Percentiles rank a stretch among this genome's conserved stretches.
phyloP scores from a whole-genome alignment of 1,284 basidiomycete species.

The Sparassis latifolia region DNA sequence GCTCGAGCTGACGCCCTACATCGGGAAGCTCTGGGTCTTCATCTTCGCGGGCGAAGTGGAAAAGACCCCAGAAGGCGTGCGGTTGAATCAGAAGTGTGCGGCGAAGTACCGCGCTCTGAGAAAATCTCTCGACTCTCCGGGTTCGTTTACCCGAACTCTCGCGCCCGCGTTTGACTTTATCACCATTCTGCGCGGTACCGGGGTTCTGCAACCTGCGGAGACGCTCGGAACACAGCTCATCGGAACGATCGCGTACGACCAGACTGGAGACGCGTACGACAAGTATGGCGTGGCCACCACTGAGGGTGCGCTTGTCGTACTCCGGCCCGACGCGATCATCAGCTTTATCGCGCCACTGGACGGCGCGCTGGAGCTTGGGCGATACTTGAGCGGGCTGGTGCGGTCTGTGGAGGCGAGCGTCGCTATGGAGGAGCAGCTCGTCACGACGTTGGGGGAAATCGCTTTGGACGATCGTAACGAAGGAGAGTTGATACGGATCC shows the following conservation, averaged over 20 bases:
- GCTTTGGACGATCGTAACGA: too few species aligned
- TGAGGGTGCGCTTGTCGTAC: slow-evolving; percentile 34
- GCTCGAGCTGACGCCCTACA: slow-evolving; percentile 10
- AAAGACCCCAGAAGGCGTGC: neutral
- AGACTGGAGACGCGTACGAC: slow-evolving; percentile 25
- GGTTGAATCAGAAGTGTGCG: slow-evolving; percentile 5
- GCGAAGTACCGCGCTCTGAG: slow-evolving; percentile 7
- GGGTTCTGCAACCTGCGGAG: slow-evolving; percentile 6
- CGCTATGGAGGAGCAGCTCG: too few species aligned
- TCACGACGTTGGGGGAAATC: too few species aligned
- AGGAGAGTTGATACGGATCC: too few species aligned
- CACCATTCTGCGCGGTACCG: slow-evolving; percentile 8
- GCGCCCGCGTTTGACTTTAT: slow-evolving; percentile 13
- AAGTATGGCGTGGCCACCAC: slow-evolving; percentile 30
- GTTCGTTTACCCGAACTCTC: slow-evolving; percentile 1
- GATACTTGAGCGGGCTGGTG: slow-evolving; percentile 15
- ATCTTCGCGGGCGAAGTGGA: slow-evolving; percentile 15
- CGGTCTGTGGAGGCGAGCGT: neutral
- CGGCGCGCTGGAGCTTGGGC: slow-evolving; percentile 5
- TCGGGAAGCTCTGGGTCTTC: slow-evolving; percentile 15
- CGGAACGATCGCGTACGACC: slow-evolving; percentile 17
- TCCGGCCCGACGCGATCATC: slow-evolving; percentile 40
- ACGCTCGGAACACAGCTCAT: slow-evolving; percentile 4
- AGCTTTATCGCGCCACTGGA: slow-evolving; percentile 19
- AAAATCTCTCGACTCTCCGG: neutral